Conservation (phyloP, 163 green algal genomes). For the Volvox carteri region DNA sequence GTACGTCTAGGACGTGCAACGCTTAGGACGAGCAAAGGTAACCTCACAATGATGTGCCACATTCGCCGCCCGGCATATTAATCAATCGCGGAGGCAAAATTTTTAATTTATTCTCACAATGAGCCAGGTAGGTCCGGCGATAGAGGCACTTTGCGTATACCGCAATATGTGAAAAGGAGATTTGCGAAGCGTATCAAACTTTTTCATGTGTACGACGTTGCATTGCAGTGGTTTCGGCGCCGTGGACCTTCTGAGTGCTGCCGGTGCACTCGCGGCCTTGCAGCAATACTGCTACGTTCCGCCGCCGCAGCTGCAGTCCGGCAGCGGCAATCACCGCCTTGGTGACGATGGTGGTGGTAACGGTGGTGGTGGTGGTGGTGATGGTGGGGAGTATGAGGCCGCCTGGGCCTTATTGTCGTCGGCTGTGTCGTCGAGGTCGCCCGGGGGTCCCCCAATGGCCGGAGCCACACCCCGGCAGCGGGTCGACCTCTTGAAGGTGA, state of each 20-base stretch:
- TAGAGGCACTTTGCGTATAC: not conserved
- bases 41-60: not conserved
- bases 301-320: not conserved
- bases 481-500: not conserved
- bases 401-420: not conserved
- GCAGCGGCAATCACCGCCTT: not conserved
- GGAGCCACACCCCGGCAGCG: conserved; percentile 4
- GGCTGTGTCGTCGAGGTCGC: not conserved
- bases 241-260: not conserved
- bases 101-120: not conserved
- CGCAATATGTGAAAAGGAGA: not conserved
- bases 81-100: too few relatives aligned
- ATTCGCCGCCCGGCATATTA: too few relatives aligned
- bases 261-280: not conserved
- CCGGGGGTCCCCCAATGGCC: not conserved
- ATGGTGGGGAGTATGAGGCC: too few relatives aligned
- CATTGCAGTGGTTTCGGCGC: conserved; percentile 12
- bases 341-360: not conserved
- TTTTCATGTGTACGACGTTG: not conserved
- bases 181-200: not conserved
- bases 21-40: not conserved
- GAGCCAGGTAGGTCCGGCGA: not conserved
- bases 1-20: too few relatives aligned
- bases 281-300: too few relatives aligned
- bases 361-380: not conserved